These are phyloP conservation scores for Picochlorum sp. DNA, from an alignment of 139 green algal species.

Conservation along the genomic window DNA sequence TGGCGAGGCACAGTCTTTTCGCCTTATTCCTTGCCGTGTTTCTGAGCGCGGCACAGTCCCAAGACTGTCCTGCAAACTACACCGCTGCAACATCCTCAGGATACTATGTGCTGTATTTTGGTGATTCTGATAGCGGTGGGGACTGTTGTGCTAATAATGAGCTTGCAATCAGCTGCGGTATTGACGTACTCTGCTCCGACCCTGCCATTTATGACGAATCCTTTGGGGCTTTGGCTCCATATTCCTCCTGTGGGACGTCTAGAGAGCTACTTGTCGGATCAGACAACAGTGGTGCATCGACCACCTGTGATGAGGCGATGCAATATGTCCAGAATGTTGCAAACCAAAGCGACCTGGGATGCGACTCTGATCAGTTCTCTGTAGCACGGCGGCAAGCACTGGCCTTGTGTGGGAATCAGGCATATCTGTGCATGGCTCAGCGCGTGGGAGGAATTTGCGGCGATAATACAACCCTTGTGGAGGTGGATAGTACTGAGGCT, in stretches of 20 bases:
- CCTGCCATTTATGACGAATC: not conserved
- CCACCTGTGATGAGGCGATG: conserved; percentile 1
- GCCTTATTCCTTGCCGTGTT: not conserved
- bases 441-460: too few species aligned
- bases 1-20: not conserved
- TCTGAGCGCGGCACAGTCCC: not conserved
- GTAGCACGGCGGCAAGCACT: not conserved
- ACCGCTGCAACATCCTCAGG: not conserved
- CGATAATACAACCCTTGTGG: too few species aligned
- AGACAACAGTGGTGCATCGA: not conserved
- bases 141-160: not conserved
- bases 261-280: not conserved
- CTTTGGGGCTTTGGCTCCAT: not conserved
- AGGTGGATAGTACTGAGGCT: too few species aligned
- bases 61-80: conserved; percentile 1
- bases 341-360: not conserved
- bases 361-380: not conserved
- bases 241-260: not conserved
- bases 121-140: not conserved
- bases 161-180: not conserved
- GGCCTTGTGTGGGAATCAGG: not conserved
- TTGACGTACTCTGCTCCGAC: not conserved
- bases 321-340: not conserved
- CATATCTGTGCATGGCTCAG: not conserved
- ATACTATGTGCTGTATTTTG: not conserved